These are phyloP conservation scores for Saturnispora serradocipensis DNA, from an alignment of 805 yeast species.

Conservation along the genomic window DNA sequence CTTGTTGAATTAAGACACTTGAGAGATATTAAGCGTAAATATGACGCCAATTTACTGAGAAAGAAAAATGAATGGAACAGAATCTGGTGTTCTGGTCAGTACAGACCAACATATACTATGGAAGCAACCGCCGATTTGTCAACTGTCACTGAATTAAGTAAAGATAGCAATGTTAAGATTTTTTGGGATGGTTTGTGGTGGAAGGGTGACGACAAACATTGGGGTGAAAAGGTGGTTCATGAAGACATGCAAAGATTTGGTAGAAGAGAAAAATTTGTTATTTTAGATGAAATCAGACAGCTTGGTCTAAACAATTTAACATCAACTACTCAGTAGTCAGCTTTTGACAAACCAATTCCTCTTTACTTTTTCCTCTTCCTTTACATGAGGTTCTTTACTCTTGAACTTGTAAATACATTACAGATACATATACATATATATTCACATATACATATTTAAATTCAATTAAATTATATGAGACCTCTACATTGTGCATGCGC, in stretches of 20 bases:
- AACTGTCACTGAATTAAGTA: conserved; percentile 50
- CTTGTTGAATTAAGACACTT: conserved; percentile 63
- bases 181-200: conserved; percentile 87
- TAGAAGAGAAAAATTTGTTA: conserved; percentile 58
- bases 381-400: not conserved
- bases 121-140: conserved; percentile 84
- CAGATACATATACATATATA: not conserved
- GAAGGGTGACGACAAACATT: conserved; percentile 66
- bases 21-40: conserved; percentile 53
- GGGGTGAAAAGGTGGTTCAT: conserved; percentile 63
- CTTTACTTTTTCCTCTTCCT: not conserved
- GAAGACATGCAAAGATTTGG: conserved; percentile 43
- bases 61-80: conserved; percentile 68
- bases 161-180: conserved; percentile 34
- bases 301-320: conserved; percentile 20
- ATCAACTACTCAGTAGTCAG: not conserved
- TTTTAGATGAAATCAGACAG: conserved; percentile 51
- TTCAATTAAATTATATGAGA: not conserved
- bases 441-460: not conserved
- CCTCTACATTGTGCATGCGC: not conserved
- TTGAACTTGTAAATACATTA: not conserved
- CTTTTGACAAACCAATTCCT: not conserved
- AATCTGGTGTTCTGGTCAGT: conserved; percentile 81
- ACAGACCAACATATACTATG: conserved; percentile 81
- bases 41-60: conserved; percentile 59